Conservation (phyloP, 805 yeast species). For the Zygotorulaspora danielsina region DNA sequence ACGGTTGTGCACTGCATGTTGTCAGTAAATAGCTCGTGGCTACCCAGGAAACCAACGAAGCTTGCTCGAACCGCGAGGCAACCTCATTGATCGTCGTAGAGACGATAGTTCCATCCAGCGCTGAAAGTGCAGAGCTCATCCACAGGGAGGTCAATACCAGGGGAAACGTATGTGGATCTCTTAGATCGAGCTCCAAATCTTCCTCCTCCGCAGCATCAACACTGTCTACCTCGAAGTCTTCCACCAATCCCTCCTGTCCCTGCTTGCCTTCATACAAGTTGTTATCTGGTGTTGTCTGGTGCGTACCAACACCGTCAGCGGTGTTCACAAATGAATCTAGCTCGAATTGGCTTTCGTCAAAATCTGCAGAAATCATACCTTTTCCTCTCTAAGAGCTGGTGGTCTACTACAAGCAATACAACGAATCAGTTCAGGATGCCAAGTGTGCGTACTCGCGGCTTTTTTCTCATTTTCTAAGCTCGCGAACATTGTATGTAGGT, state of each 20-base stretch:
- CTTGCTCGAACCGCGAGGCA: conserved; percentile 54
- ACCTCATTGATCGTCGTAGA: conserved; percentile 55
- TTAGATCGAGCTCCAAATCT: conserved; percentile 13
- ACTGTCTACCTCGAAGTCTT: conserved; percentile 1
- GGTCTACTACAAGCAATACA: too few relatives aligned
- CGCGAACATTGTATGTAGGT: too few relatives aligned
- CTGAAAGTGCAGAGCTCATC: conserved; percentile 48
- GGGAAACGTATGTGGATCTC: conserved; percentile 13
- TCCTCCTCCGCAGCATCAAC: too few relatives aligned
- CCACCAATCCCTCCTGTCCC: not conserved
- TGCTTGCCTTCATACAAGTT: not conserved
- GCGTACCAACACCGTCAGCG: not conserved
- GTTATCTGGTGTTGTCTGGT: too few relatives aligned
- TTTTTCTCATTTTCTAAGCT: too few relatives aligned
- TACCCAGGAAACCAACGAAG: conserved; percentile 58
- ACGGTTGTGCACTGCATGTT: conserved; percentile 68
- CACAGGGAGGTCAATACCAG: conserved; percentile 34
- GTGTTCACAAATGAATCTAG: not conserved
- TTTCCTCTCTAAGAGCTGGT: too few relatives aligned
- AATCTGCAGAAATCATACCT: too few relatives aligned
- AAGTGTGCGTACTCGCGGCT: too few relatives aligned
- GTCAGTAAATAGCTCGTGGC: conserved; percentile 68
- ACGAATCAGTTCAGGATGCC: too few relatives aligned
- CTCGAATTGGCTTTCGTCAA: not conserved
- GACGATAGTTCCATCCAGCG: conserved; percentile 57